Conservation (phyloP, 768 basidiomycete genomes). For the Mycena belliarum region DNA sequence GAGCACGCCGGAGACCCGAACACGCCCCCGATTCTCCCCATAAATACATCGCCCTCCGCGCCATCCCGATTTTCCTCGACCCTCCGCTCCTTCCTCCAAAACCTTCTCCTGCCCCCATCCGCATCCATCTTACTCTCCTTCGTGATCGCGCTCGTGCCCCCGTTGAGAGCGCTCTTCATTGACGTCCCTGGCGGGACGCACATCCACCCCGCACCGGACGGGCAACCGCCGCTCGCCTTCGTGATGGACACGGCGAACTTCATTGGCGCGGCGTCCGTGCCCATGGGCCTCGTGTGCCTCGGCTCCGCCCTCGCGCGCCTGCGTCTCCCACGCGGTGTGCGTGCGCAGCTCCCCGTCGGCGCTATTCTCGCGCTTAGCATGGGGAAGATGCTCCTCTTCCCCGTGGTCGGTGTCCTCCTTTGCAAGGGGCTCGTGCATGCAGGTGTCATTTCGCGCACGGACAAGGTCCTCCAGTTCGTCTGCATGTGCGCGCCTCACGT, state of each 20-base stretch:
- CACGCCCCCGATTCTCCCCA: too few species aligned
- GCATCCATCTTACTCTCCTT: conserved; percentile 48
- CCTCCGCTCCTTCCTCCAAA: conserved; percentile 26
- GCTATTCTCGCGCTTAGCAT: conserved; percentile 56
- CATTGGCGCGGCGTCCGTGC: conserved; percentile 54
- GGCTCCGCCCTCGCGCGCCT: conserved; percentile 60
- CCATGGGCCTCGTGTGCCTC: conserved; percentile 54
- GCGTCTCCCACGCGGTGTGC: conserved; percentile 41
- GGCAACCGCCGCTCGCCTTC: conserved; percentile 55
- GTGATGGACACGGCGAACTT: conserved; percentile 51
- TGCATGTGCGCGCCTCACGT: conserved; percentile 6
- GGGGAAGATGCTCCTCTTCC: conserved; percentile 56
- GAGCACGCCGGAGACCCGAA: background rate
- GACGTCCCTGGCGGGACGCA: conserved; percentile 33
- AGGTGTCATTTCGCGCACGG: conserved; percentile 48
- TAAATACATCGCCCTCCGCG: background rate
- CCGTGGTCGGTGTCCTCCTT: conserved; percentile 62
- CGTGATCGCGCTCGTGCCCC: conserved; percentile 48
- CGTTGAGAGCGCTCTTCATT: conserved; percentile 56
- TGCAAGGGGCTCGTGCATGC: conserved; percentile 47
- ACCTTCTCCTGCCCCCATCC: conserved; percentile 44
- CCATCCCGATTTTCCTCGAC: conserved; percentile 23
- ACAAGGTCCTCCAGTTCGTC: conserved; percentile 64
- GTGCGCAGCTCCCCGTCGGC: conserved; percentile 36
- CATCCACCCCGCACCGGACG: conserved; percentile 53